Base-by-base conservation (phyloP, 768 basidiomycete genomes). In the Serendipita sp. region DNA sequence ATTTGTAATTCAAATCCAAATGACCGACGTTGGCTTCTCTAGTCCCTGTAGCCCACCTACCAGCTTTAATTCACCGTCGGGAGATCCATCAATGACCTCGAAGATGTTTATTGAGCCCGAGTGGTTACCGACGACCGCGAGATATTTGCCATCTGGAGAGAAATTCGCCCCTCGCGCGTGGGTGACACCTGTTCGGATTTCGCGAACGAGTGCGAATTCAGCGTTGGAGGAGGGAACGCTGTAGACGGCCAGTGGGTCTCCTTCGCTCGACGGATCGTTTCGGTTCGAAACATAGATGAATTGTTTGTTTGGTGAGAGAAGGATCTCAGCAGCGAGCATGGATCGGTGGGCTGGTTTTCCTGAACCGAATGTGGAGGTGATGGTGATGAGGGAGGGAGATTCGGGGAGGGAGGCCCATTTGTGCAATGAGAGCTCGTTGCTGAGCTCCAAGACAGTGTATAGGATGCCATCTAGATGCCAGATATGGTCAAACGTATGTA, bases 231-330 rank as follows among this genome's bases (percentile, higher is more conserved):
- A 3, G 22, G 28, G 11, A 44, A 83, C 75, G 4, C 79, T 75
- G 72, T 85, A 89, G 33, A 90, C 79, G 3, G 86, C 78, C 65
- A 91, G 81, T 31, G 80, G 80, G 70, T 91, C 88, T 24, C 88
- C 87, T 50, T 78, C 81, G 0, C 81, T 75, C 22, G 81, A 78
- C 3, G 83, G 83, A 67, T 88, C 82, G 67, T 88, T 84, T 33
- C 89, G 78, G 71, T 90, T 91, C 2, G 88, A 85, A 9, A 81
- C 73, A 68, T 88, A 90, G 16, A 90, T 73, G 70, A 84, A 84
- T 2, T 80, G 76, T 3, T 20, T 34, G 0, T 72, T 74, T 3
- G 73, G 68, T 0, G 85, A 81, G 63, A 86, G 74, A 62, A 87
- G 75, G 65, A 89, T 79, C 67, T 88, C 89, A 0, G 86, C 83